These are phyloP conservation scores for Botrytis aclada DNA, from an alignment of 2,329 filamentous ascomycete genomes.

Conservation along the genomic window DNA sequence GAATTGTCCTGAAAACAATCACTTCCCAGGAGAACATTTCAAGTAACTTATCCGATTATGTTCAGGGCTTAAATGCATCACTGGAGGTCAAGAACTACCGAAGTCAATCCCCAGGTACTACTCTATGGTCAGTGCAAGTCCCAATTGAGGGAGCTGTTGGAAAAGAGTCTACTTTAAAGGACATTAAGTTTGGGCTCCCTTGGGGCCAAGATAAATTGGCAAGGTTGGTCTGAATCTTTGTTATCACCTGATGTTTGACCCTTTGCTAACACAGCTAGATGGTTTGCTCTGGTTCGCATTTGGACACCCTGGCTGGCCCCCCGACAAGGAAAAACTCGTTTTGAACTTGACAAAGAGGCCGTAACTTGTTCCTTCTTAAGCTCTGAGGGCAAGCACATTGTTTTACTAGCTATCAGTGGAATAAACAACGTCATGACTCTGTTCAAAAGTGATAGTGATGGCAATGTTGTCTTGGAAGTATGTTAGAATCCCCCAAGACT, in stretches of 20 bases:
- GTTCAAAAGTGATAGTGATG: slow-evolving; percentile 62
- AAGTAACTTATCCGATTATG: slow-evolving; percentile 44
- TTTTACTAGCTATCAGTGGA: slow-evolving; percentile 75
- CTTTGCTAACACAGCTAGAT: slow-evolving; percentile 46
- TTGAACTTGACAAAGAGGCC: slow-evolving; percentile 72
- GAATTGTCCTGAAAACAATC: slow-evolving; percentile 51
- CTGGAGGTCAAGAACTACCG: slow-evolving; percentile 52
- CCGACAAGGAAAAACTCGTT: slow-evolving; percentile 68
- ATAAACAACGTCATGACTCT: slow-evolving; percentile 66
- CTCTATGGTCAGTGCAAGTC: slow-evolving; percentile 66
- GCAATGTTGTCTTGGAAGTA: slow-evolving; percentile 65
- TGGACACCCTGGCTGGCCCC: slow-evolving; percentile 86
- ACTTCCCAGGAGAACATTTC: slow-evolving; percentile 31
- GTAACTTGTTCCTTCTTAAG: slow-evolving; percentile 76
- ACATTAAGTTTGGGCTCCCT: slow-evolving; percentile 36
- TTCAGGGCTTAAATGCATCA: slow-evolving; percentile 55
- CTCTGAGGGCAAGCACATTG: slow-evolving; percentile 67
- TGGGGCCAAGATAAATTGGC: slow-evolving; percentile 37
- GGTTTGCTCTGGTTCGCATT: slow-evolving; percentile 77
- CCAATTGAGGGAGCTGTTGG: slow-evolving; percentile 54
- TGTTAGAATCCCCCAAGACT: slow-evolving; percentile 23
- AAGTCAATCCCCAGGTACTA: slow-evolving; percentile 66
- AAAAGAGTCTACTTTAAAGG: slow-evolving; percentile 54
- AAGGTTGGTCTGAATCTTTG: slow-evolving; percentile 28
- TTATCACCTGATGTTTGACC: neutral